Base-by-base conservation (phyloP, 2,329 filamentous ascomycete genomes). In the Leptographium lundbergii region DNA sequence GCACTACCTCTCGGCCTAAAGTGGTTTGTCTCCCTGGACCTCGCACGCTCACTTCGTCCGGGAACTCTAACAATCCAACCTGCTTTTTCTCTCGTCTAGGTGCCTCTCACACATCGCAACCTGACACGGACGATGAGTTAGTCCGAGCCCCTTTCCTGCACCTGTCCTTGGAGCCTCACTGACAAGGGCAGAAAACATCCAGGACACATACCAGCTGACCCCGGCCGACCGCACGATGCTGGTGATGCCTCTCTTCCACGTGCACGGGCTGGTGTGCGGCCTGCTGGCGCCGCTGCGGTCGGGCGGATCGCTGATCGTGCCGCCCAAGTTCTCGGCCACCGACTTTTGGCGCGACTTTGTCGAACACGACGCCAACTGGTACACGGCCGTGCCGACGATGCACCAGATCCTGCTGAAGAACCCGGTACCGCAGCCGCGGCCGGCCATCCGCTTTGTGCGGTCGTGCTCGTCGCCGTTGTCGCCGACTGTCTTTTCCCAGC, bases 241-340 rank as follows among this genome's bases (percentile, higher is more conserved):
- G 19, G 89, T 95, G 61, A 95, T 95, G 89, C 89, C 89, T 22
- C 79, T 95, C 2, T 95, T 95, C 78, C 89, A 95, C 72, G 89
- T 95, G 55, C 89, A 94, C 69, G 90, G 90, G n/a, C 79, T 95
- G 2, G 78, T 95, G 17, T 91, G 89, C 61, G 89, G 83, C 24
- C 88, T 95, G 66, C 79, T 95, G 4, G 87, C 88, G 1, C 88
- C 89, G 1, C 77, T 95, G 13, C 77, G 80, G 64, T 86, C 87
- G 2, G 87, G 86, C 34, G 88, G 89, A 59, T 91, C 88, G 7
- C 87, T 91, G 61, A 78, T 95, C 60, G 86, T 95, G 6, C 89
- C 89, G 2, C 67, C 77, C 57, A 87, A 85, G 67, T 95, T 95
- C 79, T 92, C 88, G 4, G 89, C 90, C 10, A 81, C 81, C 1